Base-by-base conservation (phyloP, 2,329 filamentous ascomycete genomes). In the Xylaria sp. region DNA sequence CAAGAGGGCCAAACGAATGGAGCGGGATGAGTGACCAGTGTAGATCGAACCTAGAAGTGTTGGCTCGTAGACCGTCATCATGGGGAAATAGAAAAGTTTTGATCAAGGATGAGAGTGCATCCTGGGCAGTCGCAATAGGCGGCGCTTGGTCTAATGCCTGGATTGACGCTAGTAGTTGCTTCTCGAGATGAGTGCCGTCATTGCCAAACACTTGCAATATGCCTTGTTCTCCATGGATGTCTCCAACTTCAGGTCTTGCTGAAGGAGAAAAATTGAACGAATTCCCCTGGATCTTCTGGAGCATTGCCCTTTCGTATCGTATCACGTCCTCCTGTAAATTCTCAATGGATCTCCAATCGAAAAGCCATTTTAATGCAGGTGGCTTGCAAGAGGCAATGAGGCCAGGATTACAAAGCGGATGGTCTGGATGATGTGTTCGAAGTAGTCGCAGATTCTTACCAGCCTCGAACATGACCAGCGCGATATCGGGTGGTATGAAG, bases 361-460 rank as follows among this genome's bases (percentile, higher is more conserved):
- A 93, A 5, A 88, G 86, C 90, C 92, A 94, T 46, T 87, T 82
- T 2, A 93, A 82, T 15, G 80, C 78, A 2, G 92, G 91, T 13
- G 89, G 86, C 7, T 82, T 79, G 12, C 83, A 82, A 13, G 81
- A 78, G 10, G 77, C 73, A 6, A 88, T 78, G 6, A 86, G 81
- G 31, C 84, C 82, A n/a, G 83, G 76, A 51, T 84, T 84, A 15
- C 88, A 87, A 51, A 96, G 82, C 0, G 91, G 89, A 76, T 97
- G 92, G 1, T 89, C 84, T 5, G 92, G 87, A 76, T 96, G 92
- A 73, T 91, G 89, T 25, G 84, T 82, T 73, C 89, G 88, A 57
- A 97, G 84, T 63, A 96, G 89, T 8, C 92, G 88, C 57, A 97
- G 80, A 77, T 92, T 95, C 74, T 87, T 88, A 3, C 93, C 94